Base-by-base conservation (phyloP, 805 yeast genomes). In the Ascoidea rubescens region DNA sequence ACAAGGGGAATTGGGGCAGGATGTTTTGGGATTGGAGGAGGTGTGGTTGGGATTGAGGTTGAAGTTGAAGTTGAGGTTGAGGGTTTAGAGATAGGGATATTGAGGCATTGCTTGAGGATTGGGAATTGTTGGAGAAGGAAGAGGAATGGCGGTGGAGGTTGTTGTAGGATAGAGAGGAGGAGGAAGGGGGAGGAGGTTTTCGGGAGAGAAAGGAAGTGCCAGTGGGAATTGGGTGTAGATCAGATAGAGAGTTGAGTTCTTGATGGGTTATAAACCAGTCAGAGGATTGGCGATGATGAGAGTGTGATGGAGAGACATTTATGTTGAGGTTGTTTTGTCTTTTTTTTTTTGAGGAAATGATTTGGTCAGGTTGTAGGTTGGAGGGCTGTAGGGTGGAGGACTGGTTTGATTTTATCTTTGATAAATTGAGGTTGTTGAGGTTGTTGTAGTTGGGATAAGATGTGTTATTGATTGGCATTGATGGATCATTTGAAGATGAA, bases 171-270 rank as follows among this genome's bases (percentile, higher is more conserved):
- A 7, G 10, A 46, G 17, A 21, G 6, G 48, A n/a, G 12, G 8
- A 6, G 12, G 31, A 21, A 16, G 17, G 17, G 31, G 12, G 12
- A 28, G 10, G 8, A 12, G 51, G 31, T 6, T 16, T 16, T 16
- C 49, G 7, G 6, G 48, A 21, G 21, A 16, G 30, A 30, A 46
- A 48, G 5, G 49, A 14, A 30, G 46, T 49, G 12, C 51, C 46
- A 4, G 56, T 52, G 3, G 58, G 58, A 8, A 55, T 52, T 32
- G 58, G 58, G 21, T 55, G 54, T n/a, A 55, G 8, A 48, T 55
- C 58, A n/a, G 58, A 51, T 10, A 55, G 48, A 3, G 52, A 46
- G 32, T 55, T 55, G 31, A 55, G 48, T 28, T 55, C 58, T 45
- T 55, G 54, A 47, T 53, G 52, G 5, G 55, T 51, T 14, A 55